Evolutionary conservation across 495 filamentous ascomycete species (phyloP).

Genomic region (Talaromyces adpressus): DNA sequence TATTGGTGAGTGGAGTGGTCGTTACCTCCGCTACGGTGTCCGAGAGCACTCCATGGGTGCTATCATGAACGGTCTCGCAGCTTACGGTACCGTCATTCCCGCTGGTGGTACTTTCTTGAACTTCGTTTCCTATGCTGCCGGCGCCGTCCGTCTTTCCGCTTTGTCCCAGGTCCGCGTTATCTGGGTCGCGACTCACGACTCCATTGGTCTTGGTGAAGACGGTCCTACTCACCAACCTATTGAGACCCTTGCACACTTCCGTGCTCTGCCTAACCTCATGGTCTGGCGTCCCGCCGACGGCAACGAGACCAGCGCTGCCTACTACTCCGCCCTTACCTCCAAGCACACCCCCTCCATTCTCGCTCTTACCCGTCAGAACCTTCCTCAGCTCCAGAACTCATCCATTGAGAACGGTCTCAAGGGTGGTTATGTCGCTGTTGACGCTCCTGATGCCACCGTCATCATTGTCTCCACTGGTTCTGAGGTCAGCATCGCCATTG

Average conservation of each 20-base stretch:
- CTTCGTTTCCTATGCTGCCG: slow-evolving; percentile 98
- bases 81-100: slow-evolving; percentile 92
- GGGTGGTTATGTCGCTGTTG: slow-evolving; percentile 88
- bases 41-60: slow-evolving; percentile 97
- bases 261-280: slow-evolving; percentile 98
- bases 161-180: slow-evolving; percentile 88
- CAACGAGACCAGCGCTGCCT: slow-evolving; percentile 96
- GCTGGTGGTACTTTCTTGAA: slow-evolving; percentile 97
- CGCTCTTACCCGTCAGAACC: slow-evolving; percentile 95
- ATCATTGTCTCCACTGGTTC: slow-evolving; percentile 94
- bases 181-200: slow-evolving; percentile 98
- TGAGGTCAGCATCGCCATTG: slow-evolving; percentile 89
- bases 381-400: slow-evolving; percentile 93
- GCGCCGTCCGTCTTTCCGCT: slow-evolving; percentile 87
- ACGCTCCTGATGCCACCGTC: slow-evolving; percentile 75
- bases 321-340: slow-evolving; percentile 89
- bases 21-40: slow-evolving; percentile 95
- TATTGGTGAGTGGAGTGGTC: slow-evolving; percentile 82
- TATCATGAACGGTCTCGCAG: slow-evolving; percentile 95
- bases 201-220: slow-evolving; percentile 98
- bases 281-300: slow-evolving; percentile 99
- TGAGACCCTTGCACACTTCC: slow-evolving; percentile 99
- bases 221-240: slow-evolving; percentile 99
- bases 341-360: slow-evolving; percentile 89
- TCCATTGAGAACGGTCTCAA: slow-evolving; percentile 80